phyloP scores from a whole-genome alignment of 2,329 filamentous ascomycete genomes.

The Magnaporthales sp. region DNA sequence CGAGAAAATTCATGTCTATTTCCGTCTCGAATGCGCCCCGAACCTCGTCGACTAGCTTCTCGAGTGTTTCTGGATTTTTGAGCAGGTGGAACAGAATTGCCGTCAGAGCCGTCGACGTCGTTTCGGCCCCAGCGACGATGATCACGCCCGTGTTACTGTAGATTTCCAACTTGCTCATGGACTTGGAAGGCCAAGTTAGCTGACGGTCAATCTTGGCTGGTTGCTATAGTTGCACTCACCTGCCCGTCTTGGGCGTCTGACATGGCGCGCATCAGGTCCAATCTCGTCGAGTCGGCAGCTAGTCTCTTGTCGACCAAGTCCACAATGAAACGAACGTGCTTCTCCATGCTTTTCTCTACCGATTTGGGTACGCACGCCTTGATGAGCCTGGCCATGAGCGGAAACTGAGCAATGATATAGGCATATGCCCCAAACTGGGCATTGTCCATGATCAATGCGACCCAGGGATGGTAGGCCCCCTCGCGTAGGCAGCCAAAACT shows the following conservation, averaged over 20 bases:
- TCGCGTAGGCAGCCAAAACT: constrained; percentile 10
- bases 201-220: no score
- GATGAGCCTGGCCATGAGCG: neutral
- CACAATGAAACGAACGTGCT: neutral
- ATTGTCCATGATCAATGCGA: constrained; percentile 8
- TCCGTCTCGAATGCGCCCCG: constrained; percentile 15
- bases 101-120: constrained; percentile 31
- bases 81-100: constrained; percentile 19
- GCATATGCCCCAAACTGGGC: neutral
- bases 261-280: constrained; percentile 11
- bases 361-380: neutral
- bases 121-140: constrained; percentile 34
- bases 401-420: neutral
- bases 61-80: constrained; percentile 14
- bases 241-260: neutral
- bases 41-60: constrained; percentile 17
- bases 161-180: no score
- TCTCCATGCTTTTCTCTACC: neutral
- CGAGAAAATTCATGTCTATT: constrained; percentile 15
- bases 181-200: no score
- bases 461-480: constrained; percentile 11
- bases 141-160: constrained; percentile 7
- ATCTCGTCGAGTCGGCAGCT: constrained; percentile 2
- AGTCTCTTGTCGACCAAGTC: constrained; percentile 1
- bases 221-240: neutral